These are phyloP conservation scores for Kwoniella botswanensis DNA, from an alignment of 768 basidiomycete species.

Conservation along the genomic window DNA sequence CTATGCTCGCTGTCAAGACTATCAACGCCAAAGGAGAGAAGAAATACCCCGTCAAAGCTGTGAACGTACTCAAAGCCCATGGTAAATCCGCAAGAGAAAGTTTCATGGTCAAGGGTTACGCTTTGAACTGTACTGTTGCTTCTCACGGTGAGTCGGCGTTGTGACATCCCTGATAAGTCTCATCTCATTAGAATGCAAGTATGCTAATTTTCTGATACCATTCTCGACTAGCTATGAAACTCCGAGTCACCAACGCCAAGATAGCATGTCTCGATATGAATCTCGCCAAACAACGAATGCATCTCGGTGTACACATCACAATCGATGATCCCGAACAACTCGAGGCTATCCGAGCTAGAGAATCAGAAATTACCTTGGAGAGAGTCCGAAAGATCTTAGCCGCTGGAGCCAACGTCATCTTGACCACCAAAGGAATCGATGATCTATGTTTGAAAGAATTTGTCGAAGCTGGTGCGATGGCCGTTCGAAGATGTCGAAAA, in stretches of 20 bases:
- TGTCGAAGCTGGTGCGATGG: slow-evolving; percentile 98
- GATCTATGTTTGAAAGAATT: slow-evolving; percentile 98
- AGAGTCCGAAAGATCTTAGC: slow-evolving; percentile 93
- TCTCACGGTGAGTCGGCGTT: slow-evolving; percentile 77
- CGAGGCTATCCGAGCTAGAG: slow-evolving; percentile 92
- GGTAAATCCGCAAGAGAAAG: slow-evolving; percentile 95
- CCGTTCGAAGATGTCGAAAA: slow-evolving; percentile 94
- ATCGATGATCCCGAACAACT: slow-evolving; percentile 95
- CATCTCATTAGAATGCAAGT: too few relatives aligned
- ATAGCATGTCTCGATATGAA: slow-evolving; percentile 99
- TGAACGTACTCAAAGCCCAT: slow-evolving; percentile 97
- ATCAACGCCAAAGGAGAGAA: slow-evolving; percentile 91
- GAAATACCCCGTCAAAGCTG: slow-evolving; percentile 99
- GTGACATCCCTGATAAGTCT: not conserved
- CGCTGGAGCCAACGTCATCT: slow-evolving; percentile 92
- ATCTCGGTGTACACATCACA: slow-evolving; percentile 94
- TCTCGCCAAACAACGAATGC: slow-evolving; percentile 94
- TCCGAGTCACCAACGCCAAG: slow-evolving; percentile 86
- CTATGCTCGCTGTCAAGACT: slow-evolving; percentile 96
- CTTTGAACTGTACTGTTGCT: slow-evolving; percentile 96
- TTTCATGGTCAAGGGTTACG: slow-evolving; percentile 92
- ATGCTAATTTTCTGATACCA: not conserved
- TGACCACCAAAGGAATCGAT: slow-evolving; percentile 98
- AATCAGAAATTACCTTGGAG: slow-evolving; percentile 94
- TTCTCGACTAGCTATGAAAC: slow-evolving; percentile 83